Evolutionary conservation across 2,329 filamentous ascomycete genomes (phyloP), one percentile per base, ranked within the genome.

Genomic region (Chaetomium strumarium): DNA sequence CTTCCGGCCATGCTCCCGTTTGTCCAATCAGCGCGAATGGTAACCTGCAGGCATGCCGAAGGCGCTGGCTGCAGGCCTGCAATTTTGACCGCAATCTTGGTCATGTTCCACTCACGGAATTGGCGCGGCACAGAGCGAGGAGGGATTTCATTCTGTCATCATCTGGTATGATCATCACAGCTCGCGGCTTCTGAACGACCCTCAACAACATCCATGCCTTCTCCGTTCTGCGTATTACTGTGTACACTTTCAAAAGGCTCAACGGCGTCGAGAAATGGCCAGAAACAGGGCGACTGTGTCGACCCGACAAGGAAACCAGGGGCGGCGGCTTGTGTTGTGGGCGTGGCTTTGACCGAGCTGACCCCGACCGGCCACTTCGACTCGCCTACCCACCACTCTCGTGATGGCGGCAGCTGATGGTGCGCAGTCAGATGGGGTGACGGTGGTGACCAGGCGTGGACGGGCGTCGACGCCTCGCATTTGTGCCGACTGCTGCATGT

Each of bases 21-120:
- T 12, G 34, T 8, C 55, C 55, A 57, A 57, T 55, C n/a, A 46
- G 5, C 1, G 3, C 13, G 2, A 12, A 16, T 16, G 20, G 47
- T 36, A 46, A 40, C 47, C 51, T 51, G 36, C 54, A 17, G 48
- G 31, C 8, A 14, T 41, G 34, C 24, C 24, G 24, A 24, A 24
- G 24, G 24, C 24, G 24, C 24, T 24, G 24, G 24, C 24, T 24
- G 24, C 24, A 24, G 24, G 24, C 24, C 24, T 24, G 39, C 40
- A 45, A 39, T 14, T 3, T 20, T 24, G 20, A 31, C 19, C 9
- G 43, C 19, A 46, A 55, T 38, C 51, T 44, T 56, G 51, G 46
- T 53, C 51, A 53, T 46, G 39, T 6, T 29, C n/a, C 13, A 12
- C 14, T 10, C 11, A 5, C 33, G 24, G 24, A 24, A 7, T 24